Evolutionary conservation across 371 early-diverging fungal genomes (phyloP), one percentile per base, ranked within the genome.

Genomic region (Fennellomyces sp.): DNA sequence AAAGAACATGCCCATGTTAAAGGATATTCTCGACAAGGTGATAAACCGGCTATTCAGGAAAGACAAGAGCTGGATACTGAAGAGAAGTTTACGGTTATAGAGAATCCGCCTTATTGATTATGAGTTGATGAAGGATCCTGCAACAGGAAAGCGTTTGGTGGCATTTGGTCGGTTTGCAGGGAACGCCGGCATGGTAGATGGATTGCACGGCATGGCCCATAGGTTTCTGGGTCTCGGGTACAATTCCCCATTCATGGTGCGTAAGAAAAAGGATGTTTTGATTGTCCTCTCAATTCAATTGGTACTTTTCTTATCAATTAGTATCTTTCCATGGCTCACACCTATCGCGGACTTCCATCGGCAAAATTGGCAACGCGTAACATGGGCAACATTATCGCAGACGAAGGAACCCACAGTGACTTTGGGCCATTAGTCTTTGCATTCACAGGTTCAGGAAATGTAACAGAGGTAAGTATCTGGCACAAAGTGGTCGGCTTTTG

Each of bases 401-500:
- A 90, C 54, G 89, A 95, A 63, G 96, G 97, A 1, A 82, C 97
- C 0, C 96, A 97, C 8, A 78, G 84, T 49, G 84, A 84, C 52
- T 91, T 98, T 64, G 93, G 93, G 1, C 98, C 98, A 6, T 74
- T 97, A 76, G 80, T 90, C 12, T 95, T 95, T 66, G 88, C 88
- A 1, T 94, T 98, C 61, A 96, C 96, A 5, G 98, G 98, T n/a
- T 69, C 83, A n/a, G 98, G 98, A 5, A 93, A 96, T 60, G 98
- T 98, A 12, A 80, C 96, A n/a, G 78, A 88, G 71, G 90, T 88
- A 69, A 64, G 65, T 30, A 11, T n/a, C n/a, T 1, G 15, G 15
- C 0, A 19, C 19, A 33, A 45, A 57, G 21, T 26, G 7, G 28
- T 19, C 39, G 29, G 19, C 2, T 15, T n/a, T 38, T 13, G 28